Base-by-base conservation (phyloP, 2,329 filamentous ascomycete species). In the Diaporthe eres region DNA sequence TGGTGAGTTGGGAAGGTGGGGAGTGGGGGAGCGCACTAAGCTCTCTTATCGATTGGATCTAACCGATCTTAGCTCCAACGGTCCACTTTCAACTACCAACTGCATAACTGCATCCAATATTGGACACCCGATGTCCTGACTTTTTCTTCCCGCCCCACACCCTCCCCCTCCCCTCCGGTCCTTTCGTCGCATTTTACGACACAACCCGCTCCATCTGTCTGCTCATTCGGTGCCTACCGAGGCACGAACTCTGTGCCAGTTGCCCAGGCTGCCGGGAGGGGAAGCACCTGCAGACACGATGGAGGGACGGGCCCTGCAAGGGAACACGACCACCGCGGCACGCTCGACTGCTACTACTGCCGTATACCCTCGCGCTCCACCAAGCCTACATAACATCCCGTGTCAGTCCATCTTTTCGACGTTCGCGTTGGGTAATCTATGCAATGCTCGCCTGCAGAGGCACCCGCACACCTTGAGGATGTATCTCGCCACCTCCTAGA, bases 11-110 rank as follows among this genome's bases (percentile, higher is more conserved):
- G 34, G n/a, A 55, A 39, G 31, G 65, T 70, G 31, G 47, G 65
- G 47, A 31, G 65, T 70, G 49, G 47, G 49, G 49, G 34, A 60
- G 37, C 57, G 9, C 44, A 31, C 47, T 31, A 53, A 63, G 58
- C 44, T 65, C 71, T 63, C 57, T 73, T 65, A 73, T 73, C 57
- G 58, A 44, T 44, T 65, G 57, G 47, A 65, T 51, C 58, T 73
- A 73, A 63, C 58, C 58, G 58, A 65, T 65, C 58, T 39, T 55
- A 70, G 49, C 37, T n/a, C 49, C 31, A 73, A 63, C 58, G 58
- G 71, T 47, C 58, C 71, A 55, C 47, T 42, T 55, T 65, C 34
- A 22, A 65, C 71, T 3, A 65, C 71, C 58, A 39, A 63, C 71
- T 72, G 71, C 58, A 72, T 15, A 37, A 44, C 71, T 55, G 58